phyloP scores from a whole-genome alignment of 2,329 filamentous ascomycete species.

The Aspergillus bombycis region DNA sequence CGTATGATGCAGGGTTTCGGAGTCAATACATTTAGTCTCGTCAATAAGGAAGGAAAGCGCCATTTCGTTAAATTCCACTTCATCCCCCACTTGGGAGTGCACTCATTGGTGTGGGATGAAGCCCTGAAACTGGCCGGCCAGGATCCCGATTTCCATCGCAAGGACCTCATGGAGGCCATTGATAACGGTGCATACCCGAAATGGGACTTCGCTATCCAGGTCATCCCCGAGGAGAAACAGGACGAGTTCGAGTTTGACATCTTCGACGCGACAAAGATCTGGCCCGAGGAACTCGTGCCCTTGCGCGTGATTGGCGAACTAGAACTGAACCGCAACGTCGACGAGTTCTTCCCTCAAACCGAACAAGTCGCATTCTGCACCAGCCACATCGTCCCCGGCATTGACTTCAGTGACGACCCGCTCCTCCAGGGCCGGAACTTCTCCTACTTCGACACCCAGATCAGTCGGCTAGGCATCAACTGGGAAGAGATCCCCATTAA shows the following conservation, averaged over 20 bases:
- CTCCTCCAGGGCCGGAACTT: slow-evolving; percentile 74
- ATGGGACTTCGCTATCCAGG: slow-evolving; percentile 83
- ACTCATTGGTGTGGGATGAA: slow-evolving; percentile 60
- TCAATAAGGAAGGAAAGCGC: slow-evolving; percentile 38
- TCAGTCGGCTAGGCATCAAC: slow-evolving; percentile 71
- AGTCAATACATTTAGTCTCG: slow-evolving; percentile 38
- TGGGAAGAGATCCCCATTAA: slow-evolving; percentile 80
- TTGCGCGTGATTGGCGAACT: slow-evolving; percentile 78
- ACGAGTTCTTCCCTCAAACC: slow-evolving; percentile 80
- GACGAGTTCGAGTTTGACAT: slow-evolving; percentile 85
- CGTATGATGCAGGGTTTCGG: slow-evolving; percentile 44
- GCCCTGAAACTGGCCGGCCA: slow-evolving; percentile 73
- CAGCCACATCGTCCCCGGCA: slow-evolving; percentile 75
- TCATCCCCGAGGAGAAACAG: slow-evolving; percentile 70
- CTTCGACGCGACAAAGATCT: slow-evolving; percentile 82
- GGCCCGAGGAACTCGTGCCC: slow-evolving; percentile 77
- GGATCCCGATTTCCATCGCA: slow-evolving; percentile 80
- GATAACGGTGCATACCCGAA: slow-evolving; percentile 70
- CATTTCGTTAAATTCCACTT: slow-evolving; percentile 42
- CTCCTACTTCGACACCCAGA: slow-evolving; percentile 57
- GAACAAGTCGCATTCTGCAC: slow-evolving; percentile 86
- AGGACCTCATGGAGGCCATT: slow-evolving; percentile 75
- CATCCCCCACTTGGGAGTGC: slow-evolving; percentile 38
- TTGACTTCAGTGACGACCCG: slow-evolving; percentile 76
- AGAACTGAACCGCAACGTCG: slow-evolving; percentile 76